Percentiles rank a stretch among this genome's conserved stretches.
These are phyloP conservation scores for Pythium rhizo-oryzae DNA, from an alignment of 352 stramenopile genomes.

Conservation along the genomic window DNA sequence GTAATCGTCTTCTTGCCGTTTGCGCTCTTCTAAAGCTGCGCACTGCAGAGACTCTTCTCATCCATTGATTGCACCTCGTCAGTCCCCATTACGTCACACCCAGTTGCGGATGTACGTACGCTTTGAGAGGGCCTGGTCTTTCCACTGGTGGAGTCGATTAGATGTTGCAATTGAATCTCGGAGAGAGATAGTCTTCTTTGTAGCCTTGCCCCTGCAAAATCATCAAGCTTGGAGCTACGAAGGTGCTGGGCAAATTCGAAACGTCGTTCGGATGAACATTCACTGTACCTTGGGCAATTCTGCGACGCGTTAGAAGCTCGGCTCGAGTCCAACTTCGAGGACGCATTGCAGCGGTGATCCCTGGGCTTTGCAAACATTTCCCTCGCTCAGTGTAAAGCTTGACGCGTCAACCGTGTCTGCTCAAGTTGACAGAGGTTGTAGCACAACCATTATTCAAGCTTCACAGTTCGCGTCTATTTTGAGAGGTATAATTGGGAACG, in stretches of 20 bases:
- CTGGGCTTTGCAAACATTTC: constrained; percentile 6
- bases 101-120: constrained; percentile 2
- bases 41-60: neutral
- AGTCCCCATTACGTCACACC: no score
- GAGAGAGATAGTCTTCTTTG: neutral
- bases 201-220: no score
- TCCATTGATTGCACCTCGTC: neutral
- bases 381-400: neutral
- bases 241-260: no score
- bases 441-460: neutral
- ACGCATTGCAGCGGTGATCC: neutral
- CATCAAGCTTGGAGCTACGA: no score
- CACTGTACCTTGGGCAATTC: neutral
- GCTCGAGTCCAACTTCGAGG: neutral
- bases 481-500: neutral
- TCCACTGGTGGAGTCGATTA: constrained; percentile 17
- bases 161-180: neutral
- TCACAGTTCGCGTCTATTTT: constrained; percentile 2
- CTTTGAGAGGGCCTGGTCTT: constrained; percentile 7
- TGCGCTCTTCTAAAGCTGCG: neutral
- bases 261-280: no score
- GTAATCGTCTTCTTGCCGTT: constrained; percentile 31
- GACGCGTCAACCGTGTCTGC: no score
- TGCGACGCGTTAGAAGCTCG: neutral
- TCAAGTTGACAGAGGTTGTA: neutral